These are phyloP conservation scores for Fistulinella prunicolor DNA, from an alignment of 768 basidiomycete genomes.

Conservation along the genomic window DNA sequence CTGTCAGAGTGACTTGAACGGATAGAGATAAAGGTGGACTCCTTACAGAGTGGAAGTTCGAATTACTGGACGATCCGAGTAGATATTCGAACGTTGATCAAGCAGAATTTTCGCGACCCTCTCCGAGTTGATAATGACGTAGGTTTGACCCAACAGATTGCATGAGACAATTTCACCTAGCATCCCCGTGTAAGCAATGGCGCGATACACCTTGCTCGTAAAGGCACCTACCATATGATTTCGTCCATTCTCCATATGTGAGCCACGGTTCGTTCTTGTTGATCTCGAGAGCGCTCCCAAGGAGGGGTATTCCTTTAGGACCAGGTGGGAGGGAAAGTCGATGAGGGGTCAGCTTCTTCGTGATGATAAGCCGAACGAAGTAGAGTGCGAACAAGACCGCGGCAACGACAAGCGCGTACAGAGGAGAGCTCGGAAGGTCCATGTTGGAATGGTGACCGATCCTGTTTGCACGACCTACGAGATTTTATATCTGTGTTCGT, in stretches of 20 bases:
- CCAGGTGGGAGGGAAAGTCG: slow-evolving; percentile 28
- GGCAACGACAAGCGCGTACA: neutral
- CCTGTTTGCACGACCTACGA: neutral
- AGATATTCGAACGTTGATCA: slow-evolving; percentile 25
- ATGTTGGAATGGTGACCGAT: slow-evolving; percentile 2
- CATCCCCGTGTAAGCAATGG: neutral
- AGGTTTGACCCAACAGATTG: slow-evolving; percentile 19
- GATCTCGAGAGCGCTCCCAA: slow-evolving; percentile 27
- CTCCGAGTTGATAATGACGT: slow-evolving; percentile 24
- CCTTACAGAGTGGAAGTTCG: slow-evolving; percentile 7
- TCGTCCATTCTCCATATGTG: slow-evolving; percentile 31
- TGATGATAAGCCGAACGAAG: neutral
- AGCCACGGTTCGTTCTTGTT: slow-evolving; percentile 29
- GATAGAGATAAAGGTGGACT: neutral
- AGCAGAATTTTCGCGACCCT: slow-evolving; percentile 20
- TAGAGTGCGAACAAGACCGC: slow-evolving; percentile 1
- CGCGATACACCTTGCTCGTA: neutral
- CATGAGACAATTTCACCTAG: slow-evolving; percentile 23
- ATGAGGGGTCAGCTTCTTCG: slow-evolving; percentile 12
- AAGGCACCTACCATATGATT: slow-evolving; percentile 26
- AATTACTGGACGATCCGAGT: slow-evolving; percentile 21
- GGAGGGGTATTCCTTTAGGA: slow-evolving; percentile 26
- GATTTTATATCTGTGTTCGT: slow-evolving; percentile 7
- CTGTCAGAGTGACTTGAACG: neutral
- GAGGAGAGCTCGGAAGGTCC: neutral